Evolutionary conservation across 352 stramenopile species (phyloP).

Genomic region (Phytophthora foliorum): DNA sequence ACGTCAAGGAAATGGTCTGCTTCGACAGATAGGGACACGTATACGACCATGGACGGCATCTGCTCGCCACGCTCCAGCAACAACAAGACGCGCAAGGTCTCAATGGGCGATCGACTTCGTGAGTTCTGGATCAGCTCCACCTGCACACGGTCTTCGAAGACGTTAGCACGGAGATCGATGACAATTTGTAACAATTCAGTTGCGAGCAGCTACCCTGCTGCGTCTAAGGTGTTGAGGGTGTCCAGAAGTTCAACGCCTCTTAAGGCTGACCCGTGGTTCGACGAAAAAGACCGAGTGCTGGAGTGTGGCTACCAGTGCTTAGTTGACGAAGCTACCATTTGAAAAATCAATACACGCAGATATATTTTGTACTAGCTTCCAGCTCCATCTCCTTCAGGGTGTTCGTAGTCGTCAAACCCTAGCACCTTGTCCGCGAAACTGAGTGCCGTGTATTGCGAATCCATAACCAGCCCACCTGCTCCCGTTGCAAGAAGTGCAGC

Average conservation of each 20-base stretch:
- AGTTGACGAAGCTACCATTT: conserved; percentile 23
- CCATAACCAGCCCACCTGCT: conserved; percentile 42
- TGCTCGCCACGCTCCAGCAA: conserved; percentile 4
- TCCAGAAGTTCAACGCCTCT: neutral
- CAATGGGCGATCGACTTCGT: conserved; percentile 27
- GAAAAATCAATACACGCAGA: conserved; percentile 16
- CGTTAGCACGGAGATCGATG: conserved; percentile 11
- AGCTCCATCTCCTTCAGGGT: conserved; percentile 16
- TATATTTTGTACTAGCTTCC: neutral
- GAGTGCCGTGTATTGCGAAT: conserved; percentile 61
- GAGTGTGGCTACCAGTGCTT: conserved; percentile 30
- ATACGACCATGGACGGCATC: conserved; percentile 24
- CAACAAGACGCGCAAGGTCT: conserved; percentile 10
- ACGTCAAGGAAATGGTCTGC: conserved; percentile 14
- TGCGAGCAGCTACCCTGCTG: conserved; percentile 5
- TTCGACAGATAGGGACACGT: conserved; percentile 9
- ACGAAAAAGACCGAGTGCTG: conserved; percentile 32
- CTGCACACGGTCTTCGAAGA: neutral
- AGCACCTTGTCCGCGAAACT: conserved; percentile 89
- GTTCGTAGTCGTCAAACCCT: conserved; percentile 90
- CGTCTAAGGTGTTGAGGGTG: conserved; percentile 8
- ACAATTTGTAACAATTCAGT: conserved; percentile 11
- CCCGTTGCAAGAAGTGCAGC: conserved; percentile 67
- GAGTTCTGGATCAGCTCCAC: conserved; percentile 11
- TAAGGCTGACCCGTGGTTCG: conserved; percentile 29